Evolutionary conservation across 805 yeast species (phyloP), one percentile per base, ranked within the genome.

Genomic region (Debaryomyces tyrocola): DNA sequence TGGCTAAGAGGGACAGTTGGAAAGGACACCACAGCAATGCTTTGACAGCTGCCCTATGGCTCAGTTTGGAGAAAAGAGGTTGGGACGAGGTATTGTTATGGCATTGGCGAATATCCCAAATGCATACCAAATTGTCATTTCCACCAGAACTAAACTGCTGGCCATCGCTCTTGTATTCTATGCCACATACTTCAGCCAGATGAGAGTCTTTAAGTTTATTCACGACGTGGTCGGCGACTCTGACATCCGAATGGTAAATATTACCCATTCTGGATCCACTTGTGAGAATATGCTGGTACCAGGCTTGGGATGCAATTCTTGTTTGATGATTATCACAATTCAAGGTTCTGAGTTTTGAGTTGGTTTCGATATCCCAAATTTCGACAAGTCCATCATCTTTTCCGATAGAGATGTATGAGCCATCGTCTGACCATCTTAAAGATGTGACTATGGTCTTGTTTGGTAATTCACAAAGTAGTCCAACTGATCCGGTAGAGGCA

Each of bases 11-110:
- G 49, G 87, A 85, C 27, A 70, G 71, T 56, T 89, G 92, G 63
- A 85, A 85, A 1, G 98, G 98, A 61, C 96, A 87, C 97, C 97
- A 92, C 7, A 92, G 83, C 41, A 94, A 65, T 1, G 98, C 97
- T 67, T 94, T 94, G 4, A 92, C 96, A 0, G 98, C 98, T 0
- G 98, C 97, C 27, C 80, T 84, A 67, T 92, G 99, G 45, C 82
- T 80, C 14, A 85, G 79, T 62, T 90, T 88, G 11, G 84, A 74
- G 63, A 84, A 88, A 51, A 83, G 78, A 2, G 98, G 96, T 24
- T 57, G 61, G 2, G 53, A 50, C 9, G 50, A 39, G 39, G 47
- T 49, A 37, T 43, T 47, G 27, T 15, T 28, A 41, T 59, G 62
- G 20, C 60, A 46, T 33, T 59, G 62, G 53, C 96, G 77, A 2